Evolutionary conservation across 208 protist species (phyloP).

Genomic region (Phytomonas sp.): DNA sequence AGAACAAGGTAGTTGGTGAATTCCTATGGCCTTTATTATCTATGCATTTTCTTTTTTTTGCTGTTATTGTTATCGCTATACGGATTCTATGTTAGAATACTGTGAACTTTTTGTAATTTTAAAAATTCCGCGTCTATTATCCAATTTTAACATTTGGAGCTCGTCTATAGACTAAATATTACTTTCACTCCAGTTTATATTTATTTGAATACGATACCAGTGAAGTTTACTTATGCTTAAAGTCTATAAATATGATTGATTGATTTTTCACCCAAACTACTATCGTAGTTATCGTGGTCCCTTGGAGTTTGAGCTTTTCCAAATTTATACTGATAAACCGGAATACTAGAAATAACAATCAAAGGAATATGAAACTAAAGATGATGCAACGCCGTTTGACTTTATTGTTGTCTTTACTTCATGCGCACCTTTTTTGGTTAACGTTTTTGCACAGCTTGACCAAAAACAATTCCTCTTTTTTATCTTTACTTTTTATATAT

Average conservation of each 20-base stretch:
- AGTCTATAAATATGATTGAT: background rate
- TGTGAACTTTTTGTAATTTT: background rate
- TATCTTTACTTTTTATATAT: background rate
- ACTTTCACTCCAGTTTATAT: background rate
- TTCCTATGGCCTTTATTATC: background rate
- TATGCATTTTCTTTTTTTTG: background rate
- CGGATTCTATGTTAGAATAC: background rate
- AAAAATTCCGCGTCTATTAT: background rate
- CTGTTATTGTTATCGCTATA: background rate
- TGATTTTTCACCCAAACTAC: background rate
- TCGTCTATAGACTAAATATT: background rate
- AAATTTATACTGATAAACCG: background rate
- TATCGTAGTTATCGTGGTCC: background rate
- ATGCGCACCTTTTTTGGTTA: background rate
- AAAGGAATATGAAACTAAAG: background rate
- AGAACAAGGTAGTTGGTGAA: background rate
- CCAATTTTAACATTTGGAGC: background rate
- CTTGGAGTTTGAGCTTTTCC: background rate
- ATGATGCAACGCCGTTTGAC: background rate
- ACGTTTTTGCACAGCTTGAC: background rate
- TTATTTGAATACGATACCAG: background rate
- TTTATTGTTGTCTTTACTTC: constrained; percentile 1
- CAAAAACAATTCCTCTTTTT: background rate
- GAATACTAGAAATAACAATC: background rate
- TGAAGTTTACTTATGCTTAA: background rate